Base-by-base conservation (phyloP, 2,329 filamentous ascomycete species). In the Lasiodiplodia citricola region DNA sequence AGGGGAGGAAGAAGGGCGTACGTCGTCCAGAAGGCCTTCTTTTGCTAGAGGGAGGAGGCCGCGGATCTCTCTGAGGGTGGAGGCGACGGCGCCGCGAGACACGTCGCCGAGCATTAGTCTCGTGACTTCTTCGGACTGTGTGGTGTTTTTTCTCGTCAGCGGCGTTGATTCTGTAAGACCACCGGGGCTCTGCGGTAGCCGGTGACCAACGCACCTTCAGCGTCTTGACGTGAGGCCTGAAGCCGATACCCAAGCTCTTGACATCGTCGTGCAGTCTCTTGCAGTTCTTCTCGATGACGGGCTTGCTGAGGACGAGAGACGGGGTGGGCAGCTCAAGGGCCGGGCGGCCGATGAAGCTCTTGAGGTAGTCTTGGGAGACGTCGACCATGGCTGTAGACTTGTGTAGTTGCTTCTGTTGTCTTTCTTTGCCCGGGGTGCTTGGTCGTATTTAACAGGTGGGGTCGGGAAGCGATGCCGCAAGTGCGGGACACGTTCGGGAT, bases 181-280 rank as follows among this genome's bases (percentile, higher is more conserved):
- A 5, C 4, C 23, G 16, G 25, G 2, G 25, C 4, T 2, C 16
- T 55, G 13, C n/a, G 28, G 7, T 18, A 1, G 23, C 51, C 3
- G 55, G 31, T 44, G 47, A n/a, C 10, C 4, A 2, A 14, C 47
- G 4, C 21, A 65, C 67, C 67, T 68, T 68, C 16, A 68, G 58
- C 4, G 67, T 68, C 58, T 68, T 68, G 52, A 68, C 67, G 18
- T 68, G 67, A n/a, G 67, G 67, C 38, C 67, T 14, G 41, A 68
- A 68, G 28, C 41, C 41, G 28, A 68, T 68, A 3, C 67, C 67
- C 58, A 65, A 51, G 41, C 28, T 68, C 52, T 65, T 64, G 10
- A 68, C 67, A 58, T 68, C 67, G 21, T 65, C 60, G 38, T 64
- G 60, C 8, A 68, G 38, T 14, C 58, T 56, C 55, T 65, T 62